A percentile compares a stretch with the other conserved stretches of the same genome.
phyloP scores from a whole-genome alignment of 352 stramenopile genomes.

The Phytophthora crassamura region DNA sequence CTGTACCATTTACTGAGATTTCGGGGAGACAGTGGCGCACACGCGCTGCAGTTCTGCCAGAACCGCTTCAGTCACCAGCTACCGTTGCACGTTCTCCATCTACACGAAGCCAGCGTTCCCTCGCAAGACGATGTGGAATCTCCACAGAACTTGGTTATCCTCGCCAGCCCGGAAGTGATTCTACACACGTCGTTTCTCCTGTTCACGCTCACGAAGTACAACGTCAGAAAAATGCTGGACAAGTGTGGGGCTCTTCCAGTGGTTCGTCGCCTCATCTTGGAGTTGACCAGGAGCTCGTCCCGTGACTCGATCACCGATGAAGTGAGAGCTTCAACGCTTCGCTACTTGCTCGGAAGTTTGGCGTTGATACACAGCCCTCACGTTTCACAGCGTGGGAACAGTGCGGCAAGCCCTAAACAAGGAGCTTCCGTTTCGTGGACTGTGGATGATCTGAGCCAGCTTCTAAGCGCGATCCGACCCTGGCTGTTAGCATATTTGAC shows the following conservation, averaged over 20 bases:
- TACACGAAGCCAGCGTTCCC: conserved; percentile 24
- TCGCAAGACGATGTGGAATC: conserved; percentile 5
- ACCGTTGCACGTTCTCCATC: conserved; percentile 29
- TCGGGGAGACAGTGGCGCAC: conserved; percentile 3
- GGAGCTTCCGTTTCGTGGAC: conserved; percentile 19
- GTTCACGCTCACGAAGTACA: conserved; percentile 45
- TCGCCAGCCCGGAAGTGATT: background rate
- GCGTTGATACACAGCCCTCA: conserved; percentile 28
- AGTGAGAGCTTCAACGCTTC: conserved; percentile 17
- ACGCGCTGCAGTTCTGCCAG: conserved; percentile 40
- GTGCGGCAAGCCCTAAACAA: conserved; percentile 5
- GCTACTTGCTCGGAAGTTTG: conserved; percentile 38
- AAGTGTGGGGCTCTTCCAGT: conserved; percentile 12
- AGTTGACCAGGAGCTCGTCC: conserved; percentile 7
- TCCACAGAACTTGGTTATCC: background rate
- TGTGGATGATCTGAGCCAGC: conserved; percentile 10
- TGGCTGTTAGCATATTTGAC: conserved; percentile 11
- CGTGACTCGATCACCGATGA: conserved; percentile 1
- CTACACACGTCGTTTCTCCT: conserved; percentile 36
- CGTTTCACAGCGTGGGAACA: background rate
- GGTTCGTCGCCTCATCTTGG: conserved; percentile 10
- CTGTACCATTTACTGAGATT: conserved; percentile 33
- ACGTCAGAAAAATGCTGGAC: conserved; percentile 34
- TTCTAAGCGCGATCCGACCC: conserved; percentile 19
- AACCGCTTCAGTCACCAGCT: conserved; percentile 30